A percentile compares a stretch with the other conserved stretches of the same genome.
phyloP scores from a whole-genome alignment of 345 rosid species.

The Dipteronia sinensis region DNA sequence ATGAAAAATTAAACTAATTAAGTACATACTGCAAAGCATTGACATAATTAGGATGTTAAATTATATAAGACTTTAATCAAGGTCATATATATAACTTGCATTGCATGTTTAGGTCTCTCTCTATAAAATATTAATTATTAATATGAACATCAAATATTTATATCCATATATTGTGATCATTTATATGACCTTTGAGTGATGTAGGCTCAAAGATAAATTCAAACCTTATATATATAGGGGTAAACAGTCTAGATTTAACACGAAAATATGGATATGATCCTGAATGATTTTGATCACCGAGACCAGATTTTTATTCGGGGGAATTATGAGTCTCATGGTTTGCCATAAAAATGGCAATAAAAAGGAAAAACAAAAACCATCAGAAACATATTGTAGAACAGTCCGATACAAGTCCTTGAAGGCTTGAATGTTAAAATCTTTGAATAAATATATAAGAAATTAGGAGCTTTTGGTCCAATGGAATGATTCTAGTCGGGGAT shows the following conservation, averaged over 20 bases:
- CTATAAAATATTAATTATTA: too few species aligned
- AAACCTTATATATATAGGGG: too few species aligned
- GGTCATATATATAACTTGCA: neutral
- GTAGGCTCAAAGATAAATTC: neutral
- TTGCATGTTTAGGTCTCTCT: neutral
- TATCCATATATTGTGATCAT: neutral
- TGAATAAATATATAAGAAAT: neutral
- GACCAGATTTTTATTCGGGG: too few species aligned
- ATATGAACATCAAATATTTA: neutral
- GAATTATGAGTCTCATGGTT: too few species aligned
- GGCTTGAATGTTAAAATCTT: neutral
- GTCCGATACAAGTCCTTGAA: neutral
- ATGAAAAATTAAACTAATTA: neutral
- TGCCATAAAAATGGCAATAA: too few species aligned
- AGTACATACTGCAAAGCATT: neutral
- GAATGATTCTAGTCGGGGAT: too few species aligned
- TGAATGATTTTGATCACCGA: too few species aligned
- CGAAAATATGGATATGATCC: too few species aligned
- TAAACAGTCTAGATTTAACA: too few species aligned
- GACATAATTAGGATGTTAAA: neutral
- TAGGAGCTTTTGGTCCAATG: too few species aligned
- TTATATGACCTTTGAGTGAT: neutral
- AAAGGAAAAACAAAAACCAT: too few species aligned
- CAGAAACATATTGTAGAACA: too few species aligned
- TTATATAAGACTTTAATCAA: neutral